A percentile compares a stretch with the other conserved stretches of the same genome.
Conservation (phyloP, 345 rosid species). For the Eucalyptus sp. region DNA sequence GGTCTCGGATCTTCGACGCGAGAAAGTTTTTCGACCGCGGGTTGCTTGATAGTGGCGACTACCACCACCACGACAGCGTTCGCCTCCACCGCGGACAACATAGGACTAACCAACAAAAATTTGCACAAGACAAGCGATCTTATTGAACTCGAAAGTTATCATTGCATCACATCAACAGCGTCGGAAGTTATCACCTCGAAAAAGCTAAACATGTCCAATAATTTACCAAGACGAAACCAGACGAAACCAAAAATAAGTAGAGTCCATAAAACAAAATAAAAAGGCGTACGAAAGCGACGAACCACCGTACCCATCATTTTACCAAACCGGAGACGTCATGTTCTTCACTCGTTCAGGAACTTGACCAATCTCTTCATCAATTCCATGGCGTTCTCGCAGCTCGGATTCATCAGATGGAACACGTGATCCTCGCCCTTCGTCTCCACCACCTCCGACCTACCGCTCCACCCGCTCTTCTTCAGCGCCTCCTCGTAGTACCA, state of each 20-base stretch:
- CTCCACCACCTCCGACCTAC: neutral
- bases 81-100: neutral
- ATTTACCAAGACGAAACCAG: neutral
- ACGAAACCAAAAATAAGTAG: neutral
- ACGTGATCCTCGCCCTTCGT: neutral
- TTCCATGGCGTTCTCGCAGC: neutral
- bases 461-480: constrained; percentile 2
- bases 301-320: neutral
- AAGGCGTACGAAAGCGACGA: neutral
- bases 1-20: neutral
- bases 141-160: neutral
- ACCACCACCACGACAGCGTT: neutral
- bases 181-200: neutral
- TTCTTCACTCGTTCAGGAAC: neutral
- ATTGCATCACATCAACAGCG: neutral
- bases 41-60: neutral
- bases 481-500: neutral
- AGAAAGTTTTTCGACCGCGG: neutral
- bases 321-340: neutral
- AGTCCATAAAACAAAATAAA: neutral
- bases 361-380: neutral
- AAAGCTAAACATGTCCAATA: neutral
- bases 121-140: neutral
- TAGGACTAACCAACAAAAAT: neutral
- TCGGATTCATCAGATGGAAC: neutral